phyloP scores from a whole-genome alignment of 2,329 filamentous ascomycete species.

The Penicillium fuscoglaucum region DNA sequence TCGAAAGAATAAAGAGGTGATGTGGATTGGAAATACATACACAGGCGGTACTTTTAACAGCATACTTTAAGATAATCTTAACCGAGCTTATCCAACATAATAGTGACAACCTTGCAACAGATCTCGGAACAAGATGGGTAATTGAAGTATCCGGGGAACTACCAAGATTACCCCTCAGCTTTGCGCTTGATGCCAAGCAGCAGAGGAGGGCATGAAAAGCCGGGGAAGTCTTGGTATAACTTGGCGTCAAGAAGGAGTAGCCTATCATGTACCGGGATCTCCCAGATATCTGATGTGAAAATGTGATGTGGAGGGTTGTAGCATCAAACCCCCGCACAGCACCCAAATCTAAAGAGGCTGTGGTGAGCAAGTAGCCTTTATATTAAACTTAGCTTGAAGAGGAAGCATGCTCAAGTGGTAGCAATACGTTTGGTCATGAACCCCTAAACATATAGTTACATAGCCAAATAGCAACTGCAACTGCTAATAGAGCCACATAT shows the following conservation, averaged over 20 bases:
- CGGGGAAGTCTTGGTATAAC: background rate
- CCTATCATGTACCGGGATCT: background rate
- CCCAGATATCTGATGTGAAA: no score
- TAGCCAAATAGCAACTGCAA: background rate
- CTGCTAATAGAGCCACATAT: no score
- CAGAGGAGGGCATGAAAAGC: background rate
- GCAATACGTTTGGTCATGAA: background rate
- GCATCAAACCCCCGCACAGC: background rate
- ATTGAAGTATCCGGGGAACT: background rate
- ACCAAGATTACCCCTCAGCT: background rate
- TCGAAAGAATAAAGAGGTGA: background rate
- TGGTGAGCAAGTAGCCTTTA: background rate
- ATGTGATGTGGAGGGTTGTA: background rate
- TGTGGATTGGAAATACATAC: background rate
- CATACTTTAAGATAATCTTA: background rate
- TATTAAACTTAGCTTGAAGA: background rate
- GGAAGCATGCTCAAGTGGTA: background rate
- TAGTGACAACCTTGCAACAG: no score
- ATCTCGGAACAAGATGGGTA: background rate
- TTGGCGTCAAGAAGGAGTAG: background rate
- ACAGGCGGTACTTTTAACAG: background rate
- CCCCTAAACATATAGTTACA: background rate
- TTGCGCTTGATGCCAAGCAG: background rate
- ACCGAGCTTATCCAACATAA: background rate
- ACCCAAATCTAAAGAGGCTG: background rate